These are phyloP conservation scores for Neobulgaria alba DNA, from an alignment of 2,329 filamentous ascomycete species.

Conservation along the genomic window DNA sequence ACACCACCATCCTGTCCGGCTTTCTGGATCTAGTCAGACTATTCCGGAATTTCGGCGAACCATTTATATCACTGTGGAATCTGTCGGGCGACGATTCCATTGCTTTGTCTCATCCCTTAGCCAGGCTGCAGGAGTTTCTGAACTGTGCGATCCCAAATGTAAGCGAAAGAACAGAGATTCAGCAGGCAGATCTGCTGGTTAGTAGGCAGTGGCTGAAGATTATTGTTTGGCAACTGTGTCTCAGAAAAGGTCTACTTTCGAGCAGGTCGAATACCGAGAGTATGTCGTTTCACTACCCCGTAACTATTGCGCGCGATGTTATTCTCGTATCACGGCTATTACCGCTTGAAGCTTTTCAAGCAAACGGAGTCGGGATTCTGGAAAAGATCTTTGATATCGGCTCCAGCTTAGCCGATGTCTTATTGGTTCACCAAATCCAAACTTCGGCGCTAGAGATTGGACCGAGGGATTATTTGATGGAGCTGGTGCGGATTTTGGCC, in stretches of 20 bases:
- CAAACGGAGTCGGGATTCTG: constrained; percentile 29
- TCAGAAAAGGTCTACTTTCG: constrained; percentile 42
- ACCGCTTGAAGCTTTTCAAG: constrained; percentile 25
- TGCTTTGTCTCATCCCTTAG: constrained; percentile 6
- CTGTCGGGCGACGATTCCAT: constrained; percentile 5
- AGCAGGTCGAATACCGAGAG: constrained; percentile 46
- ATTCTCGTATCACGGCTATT: constrained; percentile 20
- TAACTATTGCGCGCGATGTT: constrained; percentile 41
- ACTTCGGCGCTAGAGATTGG: constrained; percentile 7
- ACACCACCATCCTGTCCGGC: constrained; percentile 25
- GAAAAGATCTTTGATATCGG: constrained; percentile 31
- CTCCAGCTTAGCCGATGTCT: constrained; percentile 27
- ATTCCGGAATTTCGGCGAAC: constrained; percentile 17
- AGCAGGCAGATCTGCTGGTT: constrained; percentile 16
- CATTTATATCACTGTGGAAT: constrained; percentile 28
- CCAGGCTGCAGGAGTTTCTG: constrained; percentile 12
- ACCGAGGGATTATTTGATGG: too few species aligned
- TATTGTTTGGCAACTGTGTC: constrained; percentile 18
- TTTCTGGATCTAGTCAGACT: constrained; percentile 25
- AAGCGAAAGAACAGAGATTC: constrained; percentile 39
- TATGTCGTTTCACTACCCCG: constrained; percentile 50
- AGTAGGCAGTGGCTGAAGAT: constrained; percentile 17
- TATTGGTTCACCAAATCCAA: constrained; percentile 10
- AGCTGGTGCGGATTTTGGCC: too few species aligned
- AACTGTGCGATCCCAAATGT: constrained; percentile 8